These are phyloP conservation scores for Alternaria conjuncta DNA, from an alignment of 2,329 filamentous ascomycete species.

Conservation along the genomic window DNA sequence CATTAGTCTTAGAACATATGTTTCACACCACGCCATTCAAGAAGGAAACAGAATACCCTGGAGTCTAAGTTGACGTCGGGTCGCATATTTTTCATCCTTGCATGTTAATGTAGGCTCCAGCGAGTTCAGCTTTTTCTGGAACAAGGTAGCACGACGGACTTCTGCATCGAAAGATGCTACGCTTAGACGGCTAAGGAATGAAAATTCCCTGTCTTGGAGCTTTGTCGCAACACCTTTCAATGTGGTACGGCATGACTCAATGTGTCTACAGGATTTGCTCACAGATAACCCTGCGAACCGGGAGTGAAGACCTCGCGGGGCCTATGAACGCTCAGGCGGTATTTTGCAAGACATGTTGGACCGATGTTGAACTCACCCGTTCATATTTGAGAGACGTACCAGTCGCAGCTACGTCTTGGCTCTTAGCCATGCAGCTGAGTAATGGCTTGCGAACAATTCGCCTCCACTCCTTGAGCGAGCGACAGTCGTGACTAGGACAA, in stretches of 20 bases:
- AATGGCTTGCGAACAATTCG: not conserved
- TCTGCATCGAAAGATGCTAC: not conserved
- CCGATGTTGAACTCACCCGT: not conserved
- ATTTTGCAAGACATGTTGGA: not conserved
- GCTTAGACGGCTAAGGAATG: not conserved
- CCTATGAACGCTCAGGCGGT: not conserved
- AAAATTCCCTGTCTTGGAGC: not conserved
- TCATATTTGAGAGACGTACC: too few relatives aligned
- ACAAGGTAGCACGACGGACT: not conserved
- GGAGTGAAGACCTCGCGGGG: not conserved
- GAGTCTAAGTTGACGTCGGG: not conserved
- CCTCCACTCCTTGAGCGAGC: not conserved
- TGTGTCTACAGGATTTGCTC: not conserved
- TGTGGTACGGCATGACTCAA: not conserved
- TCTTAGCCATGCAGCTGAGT: not conserved
- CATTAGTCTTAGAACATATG: not conserved
- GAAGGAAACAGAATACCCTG: accelerated
- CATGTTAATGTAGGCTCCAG: not conserved
- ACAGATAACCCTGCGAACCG: not conserved
- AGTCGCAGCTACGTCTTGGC: not conserved
- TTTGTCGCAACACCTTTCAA: not conserved
- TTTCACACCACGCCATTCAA: not conserved
- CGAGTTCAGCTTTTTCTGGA: not conserved
- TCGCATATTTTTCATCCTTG: not conserved
- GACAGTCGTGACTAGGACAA: not conserved